Conservation (phyloP, 768 basidiomycete species). For the Amanita jacksonii region DNA sequence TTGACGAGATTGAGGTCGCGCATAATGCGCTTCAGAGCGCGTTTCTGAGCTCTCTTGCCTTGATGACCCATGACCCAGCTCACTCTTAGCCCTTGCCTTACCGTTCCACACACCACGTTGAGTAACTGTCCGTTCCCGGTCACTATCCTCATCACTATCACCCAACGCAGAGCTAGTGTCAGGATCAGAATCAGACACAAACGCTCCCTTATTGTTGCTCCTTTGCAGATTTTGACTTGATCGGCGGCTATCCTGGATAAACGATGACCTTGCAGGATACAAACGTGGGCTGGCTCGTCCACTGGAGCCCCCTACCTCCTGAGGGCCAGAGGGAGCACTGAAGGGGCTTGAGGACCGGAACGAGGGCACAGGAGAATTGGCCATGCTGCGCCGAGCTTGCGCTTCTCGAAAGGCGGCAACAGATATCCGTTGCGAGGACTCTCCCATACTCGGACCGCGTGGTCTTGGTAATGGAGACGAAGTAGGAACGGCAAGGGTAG, state of each 20-base stretch:
- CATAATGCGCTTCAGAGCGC: constrained; percentile 11
- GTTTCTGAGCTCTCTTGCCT: constrained; percentile 7
- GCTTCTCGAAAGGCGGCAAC: constrained; percentile 78
- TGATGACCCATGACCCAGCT: constrained; percentile 28
- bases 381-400: constrained; percentile 53
- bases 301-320: constrained; percentile 15
- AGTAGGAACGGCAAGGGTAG: constrained; percentile 27
- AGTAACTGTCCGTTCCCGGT: constrained; percentile 14
- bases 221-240: neutral
- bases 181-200: constrained; percentile 23
- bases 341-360: constrained; percentile 32
- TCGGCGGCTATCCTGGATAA: constrained; percentile 4
- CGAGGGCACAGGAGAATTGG: constrained; percentile 51
- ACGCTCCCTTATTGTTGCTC: constrained; percentile 9
- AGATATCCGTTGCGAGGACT: constrained; percentile 65
- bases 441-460: constrained; percentile 47
- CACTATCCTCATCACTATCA: constrained; percentile 17
- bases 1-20: constrained; percentile 28
- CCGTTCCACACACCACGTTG: constrained; percentile 6
- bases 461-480: constrained; percentile 50
- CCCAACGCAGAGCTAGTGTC: constrained; percentile 14
- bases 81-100: constrained; percentile 12
- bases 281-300: constrained; percentile 15
- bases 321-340: constrained; percentile 11
- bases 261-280: neutral